Evolutionary conservation across 805 yeast genomes (phyloP), one percentile per base, ranked within the genome.

Genomic region (Cyberlindnera sargentensis): DNA sequence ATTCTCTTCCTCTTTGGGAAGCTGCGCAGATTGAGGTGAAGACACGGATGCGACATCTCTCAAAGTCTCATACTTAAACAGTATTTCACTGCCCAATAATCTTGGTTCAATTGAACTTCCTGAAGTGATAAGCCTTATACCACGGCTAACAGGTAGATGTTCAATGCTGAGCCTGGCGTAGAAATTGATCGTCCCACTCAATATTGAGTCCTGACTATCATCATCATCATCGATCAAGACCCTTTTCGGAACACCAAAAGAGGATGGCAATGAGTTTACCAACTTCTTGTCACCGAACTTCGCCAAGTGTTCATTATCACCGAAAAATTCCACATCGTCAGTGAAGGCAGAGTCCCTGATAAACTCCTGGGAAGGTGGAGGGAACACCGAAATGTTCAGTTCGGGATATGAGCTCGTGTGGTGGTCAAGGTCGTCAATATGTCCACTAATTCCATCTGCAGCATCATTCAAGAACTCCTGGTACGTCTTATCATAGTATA

Each of bases 61-160:
- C 20, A 15, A 15, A 15, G 20, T 15, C 20, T 15, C 20, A 15
- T 15, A 15, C 20, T 15, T 15, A 15, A 15, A 15, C 20, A 2
- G 20, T 15, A 15, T 15, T 15, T 15, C 20, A 15, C 20, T 1
- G 20, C 20, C 20, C 20, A 15, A 15, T 2, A 15, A 6, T 30
- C 11, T 30, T 11, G 25, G 34, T 23, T 38, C 49, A 33, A 44
- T 27, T 3, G 55, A 45, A 24, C 53, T 50, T 11, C 52, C 53
- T 5, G 51, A 41, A n/a, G 53, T 51, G 8, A 49, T 35, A 32
- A 47, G 48, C 26, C 42, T 44, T 15, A 51, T 35, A 1, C 50
- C 44, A 20, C 34, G 40, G n/a, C 34, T 23, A 15, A 40, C 27
- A 15, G 45, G 40, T 8, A 34, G 26, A 11, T 31, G 20, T 25